Percentiles rank a stretch among this genome's conserved stretches.
Conservation (phyloP, 2,329 filamentous ascomycete genomes). For the Rutstroemia sp. region DNA sequence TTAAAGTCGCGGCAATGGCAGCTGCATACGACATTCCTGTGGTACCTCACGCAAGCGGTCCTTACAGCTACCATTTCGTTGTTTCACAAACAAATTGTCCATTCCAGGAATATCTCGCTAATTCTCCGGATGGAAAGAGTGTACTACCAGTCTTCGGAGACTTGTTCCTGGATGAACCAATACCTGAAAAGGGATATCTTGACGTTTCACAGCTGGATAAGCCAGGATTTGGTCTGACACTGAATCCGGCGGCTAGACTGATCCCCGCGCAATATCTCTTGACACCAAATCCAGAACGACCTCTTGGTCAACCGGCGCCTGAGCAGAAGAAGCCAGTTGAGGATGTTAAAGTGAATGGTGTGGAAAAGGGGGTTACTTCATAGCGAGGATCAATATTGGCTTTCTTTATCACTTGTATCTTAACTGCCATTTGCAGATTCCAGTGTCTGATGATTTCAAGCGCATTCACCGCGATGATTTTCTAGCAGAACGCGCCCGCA, state of each 20-base stretch:
- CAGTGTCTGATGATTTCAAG: not conserved
- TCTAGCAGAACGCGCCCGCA: not conserved
- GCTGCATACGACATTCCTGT: constrained; percentile 91
- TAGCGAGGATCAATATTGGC: not conserved
- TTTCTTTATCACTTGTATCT: not conserved
- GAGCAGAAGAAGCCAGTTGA: constrained; percentile 19
- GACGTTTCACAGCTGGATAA: constrained; percentile 75
- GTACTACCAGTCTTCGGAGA: constrained; percentile 90
- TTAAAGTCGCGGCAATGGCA: constrained; percentile 83
- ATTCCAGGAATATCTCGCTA: constrained; percentile 94
- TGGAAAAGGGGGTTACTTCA: constrained; percentile 20
- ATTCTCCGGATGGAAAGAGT: constrained; percentile 83
- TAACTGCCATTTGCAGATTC: not conserved
- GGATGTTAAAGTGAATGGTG: constrained; percentile 31
- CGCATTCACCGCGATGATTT: not conserved
- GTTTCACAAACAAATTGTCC: constrained; percentile 88
- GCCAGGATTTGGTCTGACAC: constrained; percentile 82
- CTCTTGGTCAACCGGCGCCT: constrained; percentile 29
- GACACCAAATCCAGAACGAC: constrained; percentile 52
- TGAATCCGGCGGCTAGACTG: constrained; percentile 71
- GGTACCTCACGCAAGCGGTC: constrained; percentile 87
- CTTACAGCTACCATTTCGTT: constrained; percentile 95
- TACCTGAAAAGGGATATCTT: constrained; percentile 75
- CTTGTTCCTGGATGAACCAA: constrained; percentile 83
- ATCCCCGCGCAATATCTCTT: constrained; percentile 70